Evolutionary conservation across 495 filamentous ascomycete genomes (phyloP), one percentile per base, ranked within the genome.

Genomic region (Astrocystis sublimbata): DNA sequence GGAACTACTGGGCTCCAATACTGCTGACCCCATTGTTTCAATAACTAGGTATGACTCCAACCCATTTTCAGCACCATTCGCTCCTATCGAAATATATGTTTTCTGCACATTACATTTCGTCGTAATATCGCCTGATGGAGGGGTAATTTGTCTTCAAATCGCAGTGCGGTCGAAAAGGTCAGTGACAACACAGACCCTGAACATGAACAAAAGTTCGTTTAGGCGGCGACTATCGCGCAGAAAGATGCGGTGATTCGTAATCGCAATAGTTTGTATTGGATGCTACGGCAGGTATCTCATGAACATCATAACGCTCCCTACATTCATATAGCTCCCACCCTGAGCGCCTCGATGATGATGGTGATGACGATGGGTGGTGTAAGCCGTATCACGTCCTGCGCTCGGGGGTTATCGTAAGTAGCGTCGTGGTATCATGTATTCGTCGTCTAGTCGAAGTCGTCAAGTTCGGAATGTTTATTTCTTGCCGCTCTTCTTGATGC

Each of bases 401-500:
- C 51, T 12, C 6, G 31, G 21, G 6, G 40, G 26, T n/a, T 35
- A 42, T 43, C 38, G 26, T 46, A 3, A 46, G 40, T 31, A 33
- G 23, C 43, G 38, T 58, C 31, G 24, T 58, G 31, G 38, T 49
- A 33, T 66, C 64, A 58, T 68, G 65, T 57, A 61, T 67, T 68
- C 68, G 62, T 70, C 53, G n/a, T n/a, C n/a, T n/a, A n/a, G n/a
- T n/a, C n/a, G n/a, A n/a, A n/a, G n/a, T n/a, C n/a, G n/a, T n/a
- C n/a, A n/a, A 50, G 30, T 57, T 45, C 53, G 33, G 61, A 23
- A 23, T 59, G 15, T 67, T 79, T 83, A 92, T 83, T 92, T 92
- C 88, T 94, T 93, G 71, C 90, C 90, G 31, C 88, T 91, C 81
- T 91, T 93, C 86, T 93, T 94, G 79, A 94, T 94, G 51, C 81